Evolutionary conservation across 129 eudicot species (phyloP).

Genomic region (Apium graveolens): DNA sequence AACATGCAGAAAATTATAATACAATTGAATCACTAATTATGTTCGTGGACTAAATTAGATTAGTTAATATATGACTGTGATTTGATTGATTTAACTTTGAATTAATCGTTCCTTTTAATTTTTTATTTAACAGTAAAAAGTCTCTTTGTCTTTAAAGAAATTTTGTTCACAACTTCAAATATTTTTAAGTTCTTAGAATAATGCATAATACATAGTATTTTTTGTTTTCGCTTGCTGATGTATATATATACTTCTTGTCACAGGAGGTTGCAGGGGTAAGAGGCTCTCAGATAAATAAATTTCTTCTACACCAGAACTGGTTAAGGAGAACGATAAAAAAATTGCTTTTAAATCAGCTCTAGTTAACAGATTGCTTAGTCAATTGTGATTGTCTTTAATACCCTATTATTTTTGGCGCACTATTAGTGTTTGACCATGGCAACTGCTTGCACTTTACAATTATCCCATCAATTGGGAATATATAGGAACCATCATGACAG

Average conservation of each 20-base stretch:
- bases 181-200: background rate
- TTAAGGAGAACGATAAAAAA: background rate
- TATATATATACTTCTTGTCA: background rate
- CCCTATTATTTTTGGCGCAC: background rate
- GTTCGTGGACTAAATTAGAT: background rate
- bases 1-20: background rate
- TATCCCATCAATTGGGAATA: background rate
- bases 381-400: background rate
- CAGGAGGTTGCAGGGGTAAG: constrained; percentile 2
- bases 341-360: background rate
- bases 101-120: background rate
- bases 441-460: background rate
- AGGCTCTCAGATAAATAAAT: background rate
- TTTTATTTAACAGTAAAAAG: background rate
- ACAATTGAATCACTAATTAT: background rate
- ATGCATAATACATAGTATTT: background rate
- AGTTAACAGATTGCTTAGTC: background rate
- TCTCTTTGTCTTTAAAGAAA: background rate
- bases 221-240: background rate
- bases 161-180: background rate
- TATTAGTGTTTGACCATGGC: background rate
- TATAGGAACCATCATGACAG: background rate
- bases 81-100: background rate
- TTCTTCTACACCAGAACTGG: background rate
- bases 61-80: background rate